Evolutionary conservation across 2,329 filamentous ascomycete species (phyloP), one percentile per base, ranked within the genome.

Genomic region (Xylariaceae sp.): DNA sequence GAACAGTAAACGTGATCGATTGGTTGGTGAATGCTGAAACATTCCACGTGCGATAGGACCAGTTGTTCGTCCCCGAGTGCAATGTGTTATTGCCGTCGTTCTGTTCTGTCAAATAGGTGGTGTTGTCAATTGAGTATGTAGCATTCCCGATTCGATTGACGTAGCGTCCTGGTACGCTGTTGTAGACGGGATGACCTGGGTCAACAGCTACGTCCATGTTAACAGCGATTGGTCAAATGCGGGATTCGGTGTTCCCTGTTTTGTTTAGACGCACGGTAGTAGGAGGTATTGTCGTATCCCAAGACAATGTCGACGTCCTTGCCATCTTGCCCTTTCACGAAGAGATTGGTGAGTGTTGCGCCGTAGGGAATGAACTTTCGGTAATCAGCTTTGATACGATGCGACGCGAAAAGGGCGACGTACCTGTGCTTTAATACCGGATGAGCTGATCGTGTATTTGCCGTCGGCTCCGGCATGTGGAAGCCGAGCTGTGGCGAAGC

Each of bases 1-100:
- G 72, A 55, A 86, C 76, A n/a, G 76, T 75, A 66, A 86, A 87
- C 39, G 82, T 86, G 59, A 87, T 83, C 19, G 80, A 82, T 56
- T 76, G 71, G 17, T 71, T 62, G 10, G 76, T 78, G 52, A 77
- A 68, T 2, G 72, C 71, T 4, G 77, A 75, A 17, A 86, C 77
- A 30, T 83, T 82, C 75, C 81, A 87, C 58, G 79, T 77, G 39
- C 80, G 75, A 65, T 75, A 83, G 39, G 83, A 82, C 77, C 82
- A 83, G 55, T 81, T 81, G 66, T 82, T 76, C 17, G 73, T 74
- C 30, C 78, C 78, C 58, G 78, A 78, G 62, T 83, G 80, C 9
- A 84, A 71, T 10, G 78, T 82, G 61, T 82, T 75, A 51, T 52
- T 62, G 42, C 75, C 74, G 56, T 78, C 79, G 58, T 84, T 84